phyloP scores from a whole-genome alignment of 345 rosid species.

The Capsella bursapastoris region DNA sequence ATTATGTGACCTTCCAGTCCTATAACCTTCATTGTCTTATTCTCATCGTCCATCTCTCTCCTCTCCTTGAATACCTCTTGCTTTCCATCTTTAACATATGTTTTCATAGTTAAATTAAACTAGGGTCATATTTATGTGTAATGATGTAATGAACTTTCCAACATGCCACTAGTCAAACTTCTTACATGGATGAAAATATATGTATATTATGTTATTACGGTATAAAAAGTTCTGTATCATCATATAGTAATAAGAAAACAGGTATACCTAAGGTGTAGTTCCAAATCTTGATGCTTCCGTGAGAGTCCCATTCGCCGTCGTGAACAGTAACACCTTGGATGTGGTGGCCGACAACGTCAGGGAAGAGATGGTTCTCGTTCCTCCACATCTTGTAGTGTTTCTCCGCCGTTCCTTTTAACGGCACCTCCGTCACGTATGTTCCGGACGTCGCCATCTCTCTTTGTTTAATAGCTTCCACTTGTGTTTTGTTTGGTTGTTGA shows the following conservation, averaged over 20 bases:
- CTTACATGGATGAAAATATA: too few relatives aligned
- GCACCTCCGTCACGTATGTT: not conserved
- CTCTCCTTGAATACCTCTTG: not conserved
- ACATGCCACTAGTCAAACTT: too few relatives aligned
- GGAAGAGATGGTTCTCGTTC: not conserved
- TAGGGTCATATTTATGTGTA: not conserved
- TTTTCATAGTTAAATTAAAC: not conserved
- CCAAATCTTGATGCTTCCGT: not conserved
- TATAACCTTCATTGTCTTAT: not conserved
- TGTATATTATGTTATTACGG: too few relatives aligned
- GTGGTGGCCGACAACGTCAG: not conserved
- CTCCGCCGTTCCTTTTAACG: not conserved
- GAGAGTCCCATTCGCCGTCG: not conserved
- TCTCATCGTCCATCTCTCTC: conserved; percentile 1
- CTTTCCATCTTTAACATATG: conserved; percentile 1
- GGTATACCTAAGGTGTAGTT: not conserved
- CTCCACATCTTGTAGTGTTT: not conserved
- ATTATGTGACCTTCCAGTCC: not conserved
- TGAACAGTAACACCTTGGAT: not conserved
- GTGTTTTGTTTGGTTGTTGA: not conserved
- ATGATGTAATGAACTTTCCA: too few relatives aligned
- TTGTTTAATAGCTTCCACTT: too few relatives aligned
- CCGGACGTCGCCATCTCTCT: not conserved
- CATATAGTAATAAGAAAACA: not conserved
- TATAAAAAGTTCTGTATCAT: not conserved